Evolutionary conservation across 495 filamentous ascomycete species (phyloP), one percentile per base, ranked within the genome.

Genomic region (Lasiosphaeris hirsuta): DNA sequence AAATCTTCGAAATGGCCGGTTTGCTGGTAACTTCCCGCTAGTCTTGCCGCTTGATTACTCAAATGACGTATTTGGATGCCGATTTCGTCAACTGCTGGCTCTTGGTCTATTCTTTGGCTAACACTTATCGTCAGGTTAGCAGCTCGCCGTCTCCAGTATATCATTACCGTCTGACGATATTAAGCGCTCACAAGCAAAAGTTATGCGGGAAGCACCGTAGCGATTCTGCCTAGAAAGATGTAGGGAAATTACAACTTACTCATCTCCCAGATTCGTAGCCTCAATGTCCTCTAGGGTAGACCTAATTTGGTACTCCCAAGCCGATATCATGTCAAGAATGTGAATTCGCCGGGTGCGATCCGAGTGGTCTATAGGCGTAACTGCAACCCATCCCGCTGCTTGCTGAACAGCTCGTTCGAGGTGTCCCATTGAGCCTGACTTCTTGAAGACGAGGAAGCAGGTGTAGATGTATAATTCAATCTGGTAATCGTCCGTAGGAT

Each of bases 401-500:
- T 18, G 42, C 17, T 45, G 42, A 45, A 18, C 42, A 4, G 42
- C 42, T 45, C 13, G 42, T 3, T 15, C 8, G 3, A 45, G 42
- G 42, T 45, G 15, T 45, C 17, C 42, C 42, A 18, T 45, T 18
- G 42, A 4, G 42, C 4, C 11, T 45, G 42, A 45, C 42, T 45
- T 45, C 42, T 45, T 45, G 42, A 45, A 45, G 42, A 45, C 3
- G 42, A 45, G 42, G 42, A 45, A 45, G 42, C 42, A 45, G 42
- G 42, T 8, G 15, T 45, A 45, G 42, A 45, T 45, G 42, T 45
- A 45, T 18, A 45, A 18, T 45, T 45, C 42, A 45, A 45, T 45
- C 19, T 45, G 5, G 14, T 9, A 3, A 15, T 45, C 42, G 10
- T 3, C 17, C 13, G 42, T 8, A n/a, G 42, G 11, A 18, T 45